phyloP scores from a whole-genome alignment of 164 flowering plant genomes.

The Berberis vulgaris region DNA sequence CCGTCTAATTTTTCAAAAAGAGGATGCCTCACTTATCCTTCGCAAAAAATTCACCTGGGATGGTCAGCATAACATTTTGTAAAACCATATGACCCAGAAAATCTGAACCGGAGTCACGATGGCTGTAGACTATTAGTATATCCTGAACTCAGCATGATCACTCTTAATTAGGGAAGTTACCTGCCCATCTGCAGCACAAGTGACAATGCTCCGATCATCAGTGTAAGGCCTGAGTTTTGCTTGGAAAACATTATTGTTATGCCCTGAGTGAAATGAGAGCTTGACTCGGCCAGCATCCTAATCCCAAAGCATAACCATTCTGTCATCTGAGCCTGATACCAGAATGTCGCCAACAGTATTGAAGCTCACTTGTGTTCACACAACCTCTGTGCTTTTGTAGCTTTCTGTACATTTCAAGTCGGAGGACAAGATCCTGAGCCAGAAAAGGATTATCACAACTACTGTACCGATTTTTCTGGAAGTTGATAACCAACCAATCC shows the following conservation, averaged over 20 bases:
- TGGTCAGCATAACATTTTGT: too few species aligned
- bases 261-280: constrained; percentile 77
- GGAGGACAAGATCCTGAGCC: constrained; percentile 70
- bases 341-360: constrained; percentile 72
- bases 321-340: constrained; percentile 90
- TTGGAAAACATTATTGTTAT: constrained; percentile 78
- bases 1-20: too few species aligned
- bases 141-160: not conserved
- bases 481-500: not conserved
- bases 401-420: constrained; percentile 46
- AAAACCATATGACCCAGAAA: too few species aligned
- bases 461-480: not conserved
- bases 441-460: constrained; percentile 5
- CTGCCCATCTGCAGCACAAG: constrained; percentile 99
- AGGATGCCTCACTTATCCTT: too few species aligned
- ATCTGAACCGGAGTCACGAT: too few species aligned
- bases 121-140: not conserved
- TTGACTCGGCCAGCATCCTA: constrained; percentile 66
- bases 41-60: too few species aligned
- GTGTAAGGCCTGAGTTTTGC: constrained; percentile 84
- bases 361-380: constrained; percentile 83
- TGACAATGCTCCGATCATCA: constrained; percentile 70
- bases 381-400: constrained; percentile 81
- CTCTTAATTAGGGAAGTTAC: constrained; percentile 21
- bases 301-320: constrained; percentile 74